phyloP scores from a whole-genome alignment of 768 basidiomycete species.

The Megacollybia marginata region DNA sequence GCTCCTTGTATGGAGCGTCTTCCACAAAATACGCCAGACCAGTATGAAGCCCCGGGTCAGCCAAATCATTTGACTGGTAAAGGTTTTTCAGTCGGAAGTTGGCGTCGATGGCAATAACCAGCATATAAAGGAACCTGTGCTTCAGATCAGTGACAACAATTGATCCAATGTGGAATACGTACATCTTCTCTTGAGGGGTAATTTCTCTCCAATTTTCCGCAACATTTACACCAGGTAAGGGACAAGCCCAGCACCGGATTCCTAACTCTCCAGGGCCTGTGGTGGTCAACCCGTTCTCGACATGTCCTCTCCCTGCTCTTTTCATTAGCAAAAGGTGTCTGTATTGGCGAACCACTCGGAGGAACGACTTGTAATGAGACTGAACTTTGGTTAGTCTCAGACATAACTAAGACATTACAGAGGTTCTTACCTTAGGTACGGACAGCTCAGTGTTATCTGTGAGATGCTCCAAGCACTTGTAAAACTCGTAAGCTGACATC shows the following conservation, averaged over 20 bases:
- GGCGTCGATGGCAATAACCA: neutral
- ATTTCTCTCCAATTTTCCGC: conserved; percentile 5
- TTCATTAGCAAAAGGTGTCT: neutral
- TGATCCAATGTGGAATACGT: neutral
- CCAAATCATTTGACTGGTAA: conserved; percentile 4
- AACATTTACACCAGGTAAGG: conserved; percentile 6
- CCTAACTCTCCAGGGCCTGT: conserved; percentile 3
- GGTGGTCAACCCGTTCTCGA: neutral
- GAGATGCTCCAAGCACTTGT: conserved; percentile 1
- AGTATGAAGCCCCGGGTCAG: neutral
- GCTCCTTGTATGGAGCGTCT: neutral
- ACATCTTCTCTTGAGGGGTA: neutral
- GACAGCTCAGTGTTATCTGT: neutral
- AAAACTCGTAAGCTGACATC: conserved; percentile 1
- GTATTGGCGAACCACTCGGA: neutral
- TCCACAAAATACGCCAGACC: conserved; percentile 8
- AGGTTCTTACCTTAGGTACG: neutral
- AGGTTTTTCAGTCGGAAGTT: conserved; percentile 6
- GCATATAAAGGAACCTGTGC: neutral
- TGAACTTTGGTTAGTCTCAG: neutral
- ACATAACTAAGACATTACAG: neutral
- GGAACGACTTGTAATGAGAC: conserved; percentile 1
- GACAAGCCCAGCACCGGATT: conserved; percentile 11
- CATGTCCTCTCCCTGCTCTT: neutral
- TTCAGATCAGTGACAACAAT: neutral